phyloP scores from a whole-genome alignment of 768 basidiomycete species.

The Termitomyces sp. region DNA sequence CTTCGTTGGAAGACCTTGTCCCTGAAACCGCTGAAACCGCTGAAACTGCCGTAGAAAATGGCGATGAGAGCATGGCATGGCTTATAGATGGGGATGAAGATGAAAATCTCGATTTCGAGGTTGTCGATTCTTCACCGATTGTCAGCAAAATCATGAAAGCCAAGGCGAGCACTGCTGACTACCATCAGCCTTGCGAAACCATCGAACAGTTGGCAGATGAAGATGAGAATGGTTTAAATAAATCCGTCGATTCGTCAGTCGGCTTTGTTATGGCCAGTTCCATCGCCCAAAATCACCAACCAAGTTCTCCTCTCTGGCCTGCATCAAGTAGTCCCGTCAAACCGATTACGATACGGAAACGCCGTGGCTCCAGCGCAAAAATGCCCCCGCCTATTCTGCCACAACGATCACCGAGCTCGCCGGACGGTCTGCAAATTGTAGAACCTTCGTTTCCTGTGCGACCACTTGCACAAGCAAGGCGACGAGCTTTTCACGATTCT shows the following conservation, averaged over 20 bases:
- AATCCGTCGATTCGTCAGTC: constrained; percentile 11
- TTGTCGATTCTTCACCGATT: constrained; percentile 47
- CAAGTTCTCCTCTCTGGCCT: constrained; percentile 9
- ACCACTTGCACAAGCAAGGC: constrained; percentile 13
- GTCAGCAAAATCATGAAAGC: constrained; percentile 4
- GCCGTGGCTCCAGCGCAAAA: not conserved
- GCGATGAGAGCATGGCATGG: constrained; percentile 50
- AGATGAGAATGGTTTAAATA: constrained; percentile 20
- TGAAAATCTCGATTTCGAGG: constrained; percentile 50
- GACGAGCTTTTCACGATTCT: constrained; percentile 21
- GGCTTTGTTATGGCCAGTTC: constrained; percentile 14
- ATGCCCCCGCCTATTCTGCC: constrained; percentile 27
- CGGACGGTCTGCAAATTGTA: constrained; percentile 10
- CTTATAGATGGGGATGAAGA: constrained; percentile 63
- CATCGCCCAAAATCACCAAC: not conserved
- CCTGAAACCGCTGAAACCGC: not conserved
- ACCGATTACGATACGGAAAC: constrained; percentile 1
- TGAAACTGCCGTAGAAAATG: not conserved
- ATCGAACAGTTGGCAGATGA: constrained; percentile 1
- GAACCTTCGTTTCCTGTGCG: constrained; percentile 26
- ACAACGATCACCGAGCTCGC: constrained; percentile 9
- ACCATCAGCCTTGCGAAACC: constrained; percentile 18
- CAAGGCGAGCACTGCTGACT: not conserved
- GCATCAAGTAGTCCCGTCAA: constrained; percentile 12
- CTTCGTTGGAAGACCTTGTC: not conserved